A percentile compares a stretch with the other conserved stretches of the same genome.
These are phyloP conservation scores for Lathyrus oleraceus DNA, from an alignment of 306 rosid genomes.

Conservation along the genomic window DNA sequence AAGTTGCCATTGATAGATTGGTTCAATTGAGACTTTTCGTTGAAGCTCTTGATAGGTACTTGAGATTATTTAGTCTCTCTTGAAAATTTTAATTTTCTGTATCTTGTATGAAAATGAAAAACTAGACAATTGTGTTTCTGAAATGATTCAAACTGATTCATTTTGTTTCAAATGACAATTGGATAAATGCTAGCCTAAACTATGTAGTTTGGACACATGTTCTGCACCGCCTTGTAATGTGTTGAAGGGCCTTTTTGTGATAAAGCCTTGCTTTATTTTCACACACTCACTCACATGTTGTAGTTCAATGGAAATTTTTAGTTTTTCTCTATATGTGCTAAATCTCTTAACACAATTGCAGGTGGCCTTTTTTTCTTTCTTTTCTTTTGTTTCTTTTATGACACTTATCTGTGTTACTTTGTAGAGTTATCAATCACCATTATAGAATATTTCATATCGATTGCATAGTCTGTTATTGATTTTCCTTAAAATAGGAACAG, in stretches of 20 bases:
- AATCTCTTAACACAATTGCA: constrained; percentile 20
- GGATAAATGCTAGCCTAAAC: constrained; percentile 6
- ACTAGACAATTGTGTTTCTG: constrained; percentile 9
- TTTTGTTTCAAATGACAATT: constrained; percentile 10
- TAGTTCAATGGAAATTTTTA: not conserved
- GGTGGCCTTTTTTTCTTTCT: not conserved
- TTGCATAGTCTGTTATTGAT: not conserved
- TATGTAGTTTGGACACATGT: constrained; percentile 15
- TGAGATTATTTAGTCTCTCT: not conserved
- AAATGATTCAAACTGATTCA: constrained; percentile 14
- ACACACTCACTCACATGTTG: constrained; percentile 2
- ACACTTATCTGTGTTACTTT: not conserved
- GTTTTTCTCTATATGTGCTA: not conserved
- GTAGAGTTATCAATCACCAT: not conserved
- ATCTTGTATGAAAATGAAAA: constrained; percentile 10
- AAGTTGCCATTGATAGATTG: constrained; percentile 84
- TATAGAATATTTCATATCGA: not conserved
- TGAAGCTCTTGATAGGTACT: constrained; percentile 74
- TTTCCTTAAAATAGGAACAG: constrained; percentile 4
- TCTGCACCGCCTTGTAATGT: constrained; percentile 20
- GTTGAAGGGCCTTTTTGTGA: constrained; percentile 10
- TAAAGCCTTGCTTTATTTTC: constrained; percentile 3
- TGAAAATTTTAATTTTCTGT: not conserved
- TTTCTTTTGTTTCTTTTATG: constrained; percentile 7
- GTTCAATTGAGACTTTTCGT: constrained; percentile 73